Base-by-base conservation (phyloP, 257 asterid species). In the Nyctanthes arbortristis region DNA sequence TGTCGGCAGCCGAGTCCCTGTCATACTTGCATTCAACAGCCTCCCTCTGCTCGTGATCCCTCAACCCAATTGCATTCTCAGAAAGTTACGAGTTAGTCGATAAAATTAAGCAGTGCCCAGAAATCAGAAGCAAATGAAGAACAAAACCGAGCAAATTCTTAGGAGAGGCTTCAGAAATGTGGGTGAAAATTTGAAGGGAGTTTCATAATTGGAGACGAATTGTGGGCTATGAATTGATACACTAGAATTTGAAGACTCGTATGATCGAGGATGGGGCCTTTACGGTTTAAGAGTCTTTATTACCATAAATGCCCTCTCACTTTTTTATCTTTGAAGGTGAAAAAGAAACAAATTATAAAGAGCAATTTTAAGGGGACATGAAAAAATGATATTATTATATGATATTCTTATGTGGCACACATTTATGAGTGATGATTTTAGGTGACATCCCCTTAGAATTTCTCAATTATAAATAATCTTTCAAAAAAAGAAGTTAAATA, bases 1-100 rank as follows among this genome's bases (percentile, higher is more conserved):
- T 24, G 95, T 78, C 52, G 95, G 92, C 76, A 72, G 70, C 72
- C 95, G 82, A 74, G 86, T 63, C 65, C 88, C 91, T 22, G 59
- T 52, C 59, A 52, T 52, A 20, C n/a, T 52, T 3, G 5, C 31
- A n/a, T 14, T 45, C 6, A n/a, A 16, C 55, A n/a, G 55, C 24
- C 4, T 12, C 29, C 59, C 1, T n/a, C 40, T 34, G 28, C 16
- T n/a, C 7, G 8, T 28, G 14, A 4, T n/a, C 25, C 10, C 56
- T 24, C 56, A 31, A 9, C 11, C n/a, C 5, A 30, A 27, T 13
- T 0, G 6, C 3, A 32, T 29, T 12, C n/a, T 29, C 7, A 9
- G 8, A 52, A 62, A 30, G n/a, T 25, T 36, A 9, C 13, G 18
- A 8, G 10, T 7, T 8, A 8, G 4, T 22, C 6, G 24, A 22